Conservation (phyloP, 257 asterid species). For the Solanum paucissectum region DNA sequence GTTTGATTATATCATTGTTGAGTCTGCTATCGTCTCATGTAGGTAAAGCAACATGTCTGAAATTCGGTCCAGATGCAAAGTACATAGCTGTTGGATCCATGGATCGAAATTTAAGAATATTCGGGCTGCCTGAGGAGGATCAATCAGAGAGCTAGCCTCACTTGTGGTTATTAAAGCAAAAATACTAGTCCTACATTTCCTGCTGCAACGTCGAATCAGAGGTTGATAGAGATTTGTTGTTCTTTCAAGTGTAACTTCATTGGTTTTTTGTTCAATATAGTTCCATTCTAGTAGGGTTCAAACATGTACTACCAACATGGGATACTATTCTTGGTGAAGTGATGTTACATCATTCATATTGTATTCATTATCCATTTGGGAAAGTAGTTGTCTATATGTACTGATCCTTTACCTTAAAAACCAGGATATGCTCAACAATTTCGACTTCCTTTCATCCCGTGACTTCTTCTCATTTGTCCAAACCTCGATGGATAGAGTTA, state of each 20-base stretch:
- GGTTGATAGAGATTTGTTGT: not conserved
- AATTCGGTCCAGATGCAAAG: conserved; percentile 65
- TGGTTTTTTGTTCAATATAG: not conserved
- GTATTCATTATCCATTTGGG: not conserved
- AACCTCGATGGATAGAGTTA: not conserved
- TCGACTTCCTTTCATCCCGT: not conserved
- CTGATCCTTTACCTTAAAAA: not conserved
- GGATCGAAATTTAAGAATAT: conserved; percentile 73
- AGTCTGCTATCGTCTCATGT: not conserved
- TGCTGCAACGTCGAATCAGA: not conserved
- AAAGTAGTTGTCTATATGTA: not conserved
- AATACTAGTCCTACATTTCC: not conserved
- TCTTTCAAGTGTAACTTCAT: not conserved
- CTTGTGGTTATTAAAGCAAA: not conserved
- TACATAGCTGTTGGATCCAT: conserved; percentile 66
- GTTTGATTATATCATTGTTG: not conserved
- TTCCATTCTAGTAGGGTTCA: not conserved
- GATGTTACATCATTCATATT: not conserved
- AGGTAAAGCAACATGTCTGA: conserved; percentile 54
- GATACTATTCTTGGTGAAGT: not conserved
- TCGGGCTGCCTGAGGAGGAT: conserved; percentile 46
- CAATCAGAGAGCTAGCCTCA: conserved; percentile 6
- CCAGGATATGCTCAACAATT: not conserved
- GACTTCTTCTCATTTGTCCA: not conserved
- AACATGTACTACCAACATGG: not conserved